A percentile compares a stretch with the other conserved stretches of the same genome.
These are phyloP conservation scores for Lepidium aucheri DNA, from an alignment of 345 rosid genomes.

Conservation along the genomic window DNA sequence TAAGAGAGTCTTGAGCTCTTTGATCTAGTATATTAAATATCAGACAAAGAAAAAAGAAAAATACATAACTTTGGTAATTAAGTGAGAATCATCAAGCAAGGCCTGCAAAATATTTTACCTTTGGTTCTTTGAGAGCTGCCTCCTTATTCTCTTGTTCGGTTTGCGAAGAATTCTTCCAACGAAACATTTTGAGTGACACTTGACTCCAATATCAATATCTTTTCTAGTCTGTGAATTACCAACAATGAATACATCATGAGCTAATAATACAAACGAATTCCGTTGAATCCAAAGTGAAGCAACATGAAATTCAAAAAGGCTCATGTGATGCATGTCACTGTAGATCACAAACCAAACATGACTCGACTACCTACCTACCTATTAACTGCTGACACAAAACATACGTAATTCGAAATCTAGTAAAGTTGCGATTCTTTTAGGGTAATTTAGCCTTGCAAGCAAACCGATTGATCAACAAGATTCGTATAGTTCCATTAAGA, in stretches of 20 bases:
- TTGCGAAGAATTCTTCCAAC: constrained; percentile 41
- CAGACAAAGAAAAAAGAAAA: too few species aligned
- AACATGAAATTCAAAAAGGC: background rate
- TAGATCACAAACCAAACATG: constrained; percentile 11
- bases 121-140: constrained; percentile 35
- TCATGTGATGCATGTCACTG: constrained; percentile 2
- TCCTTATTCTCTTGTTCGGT: constrained; percentile 42
- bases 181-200: constrained; percentile 48
- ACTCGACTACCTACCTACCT: constrained; percentile 12
- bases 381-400: background rate
- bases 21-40: constrained; percentile 43
- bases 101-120: constrained; percentile 37
- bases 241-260: background rate
- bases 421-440: background rate
- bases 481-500: too few species aligned
- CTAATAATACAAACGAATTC: background rate
- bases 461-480: background rate
- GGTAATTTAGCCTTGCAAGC: background rate
- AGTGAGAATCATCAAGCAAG: background rate
- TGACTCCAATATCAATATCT: constrained; percentile 2
- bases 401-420: background rate
- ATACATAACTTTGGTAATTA: background rate
- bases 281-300: background rate
- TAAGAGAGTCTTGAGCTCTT: constrained; percentile 46
- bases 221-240: background rate